These are phyloP conservation scores for Alternaria novae-zelandiae DNA, from an alignment of 2,329 filamentous ascomycete genomes.

Conservation along the genomic window DNA sequence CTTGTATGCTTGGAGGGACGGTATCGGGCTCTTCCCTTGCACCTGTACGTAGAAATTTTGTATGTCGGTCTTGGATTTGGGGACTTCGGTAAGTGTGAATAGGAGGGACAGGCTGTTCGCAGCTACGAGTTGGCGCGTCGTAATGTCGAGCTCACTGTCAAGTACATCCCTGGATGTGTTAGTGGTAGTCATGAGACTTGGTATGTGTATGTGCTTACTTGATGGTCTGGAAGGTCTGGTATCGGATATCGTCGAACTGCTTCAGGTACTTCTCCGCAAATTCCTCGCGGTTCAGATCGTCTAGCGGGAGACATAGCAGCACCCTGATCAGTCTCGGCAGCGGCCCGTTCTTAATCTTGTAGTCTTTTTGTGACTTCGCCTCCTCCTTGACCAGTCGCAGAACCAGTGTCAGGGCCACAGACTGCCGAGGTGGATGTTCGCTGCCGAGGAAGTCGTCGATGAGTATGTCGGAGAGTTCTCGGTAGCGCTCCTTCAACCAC, in stretches of 20 bases:
- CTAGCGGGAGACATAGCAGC: conserved; percentile 65
- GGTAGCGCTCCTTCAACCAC: conserved; percentile 79
- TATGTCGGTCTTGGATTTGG: conserved; percentile 69
- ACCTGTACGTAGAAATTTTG: conserved; percentile 71
- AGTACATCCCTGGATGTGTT: conserved; percentile 29
- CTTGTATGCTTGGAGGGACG: conserved; percentile 73
- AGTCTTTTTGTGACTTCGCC: conserved; percentile 52
- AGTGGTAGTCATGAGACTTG: neutral
- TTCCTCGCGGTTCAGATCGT: conserved; percentile 68
- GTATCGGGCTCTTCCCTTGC: conserved; percentile 67
- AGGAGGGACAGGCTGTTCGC: conserved; percentile 68
- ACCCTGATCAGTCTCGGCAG: conserved; percentile 69
- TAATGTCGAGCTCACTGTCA: conserved; percentile 33
- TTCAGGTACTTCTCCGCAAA: conserved; percentile 81
- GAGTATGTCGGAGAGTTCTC: conserved; percentile 72
- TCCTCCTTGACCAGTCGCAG: conserved; percentile 89
- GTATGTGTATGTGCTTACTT: conserved; percentile 61
- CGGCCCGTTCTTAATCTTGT: conserved; percentile 71
- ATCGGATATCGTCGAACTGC: conserved; percentile 83
- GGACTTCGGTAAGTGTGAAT: conserved; percentile 72
- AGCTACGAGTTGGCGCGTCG: conserved; percentile 31
- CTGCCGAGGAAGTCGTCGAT: conserved; percentile 63
- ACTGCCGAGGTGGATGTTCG: conserved; percentile 66
- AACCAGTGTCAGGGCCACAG: conserved; percentile 75
- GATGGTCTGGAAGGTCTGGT: conserved; percentile 77